Percentiles rank a stretch among this genome's conserved stretches.
phyloP scores from a whole-genome alignment of 164 flowering plant genomes.

The Dillenia turbinata region DNA sequence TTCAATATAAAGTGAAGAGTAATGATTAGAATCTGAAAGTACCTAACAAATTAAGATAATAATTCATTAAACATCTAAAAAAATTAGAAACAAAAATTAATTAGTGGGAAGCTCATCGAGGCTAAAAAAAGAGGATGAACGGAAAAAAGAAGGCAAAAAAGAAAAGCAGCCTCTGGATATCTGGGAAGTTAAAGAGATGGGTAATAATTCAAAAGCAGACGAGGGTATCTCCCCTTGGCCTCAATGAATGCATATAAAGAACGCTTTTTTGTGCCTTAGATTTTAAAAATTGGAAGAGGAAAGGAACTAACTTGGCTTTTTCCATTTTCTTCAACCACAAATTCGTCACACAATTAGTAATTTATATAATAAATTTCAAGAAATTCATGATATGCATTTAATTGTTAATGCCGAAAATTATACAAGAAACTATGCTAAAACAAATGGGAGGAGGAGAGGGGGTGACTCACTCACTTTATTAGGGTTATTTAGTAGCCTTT shows the following conservation, averaged over 20 bases:
- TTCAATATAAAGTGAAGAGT: constrained; percentile 1
- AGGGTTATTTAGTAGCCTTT: constrained; percentile 26
- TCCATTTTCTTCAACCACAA: not conserved
- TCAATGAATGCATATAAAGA: constrained; percentile 5
- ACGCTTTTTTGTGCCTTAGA: constrained; percentile 4
- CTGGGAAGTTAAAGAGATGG: constrained; percentile 16
- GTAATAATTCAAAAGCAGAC: constrained; percentile 35
- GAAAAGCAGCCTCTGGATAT: constrained; percentile 4
- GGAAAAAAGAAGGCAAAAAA: too few relatives aligned
- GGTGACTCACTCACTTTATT: constrained; percentile 31
- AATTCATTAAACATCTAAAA: not conserved
- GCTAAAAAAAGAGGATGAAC: not conserved
- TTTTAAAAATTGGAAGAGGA: not conserved
- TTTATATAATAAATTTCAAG: not conserved
- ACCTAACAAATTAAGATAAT: too few relatives aligned
- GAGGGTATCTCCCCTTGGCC: constrained; percentile 6
- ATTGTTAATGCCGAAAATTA: too few relatives aligned
- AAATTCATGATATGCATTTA: too few relatives aligned
- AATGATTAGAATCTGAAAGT: too few relatives aligned
- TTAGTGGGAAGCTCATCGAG: constrained; percentile 1
- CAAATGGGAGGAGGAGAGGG: not conserved
- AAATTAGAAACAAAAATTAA: constrained; percentile 2
- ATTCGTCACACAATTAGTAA: not conserved
- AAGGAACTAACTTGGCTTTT: not conserved
- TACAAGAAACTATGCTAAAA: not conserved